Conservation (phyloP, 2,329 filamentous ascomycete genomes). For the Ambrosiella cleistominuta region DNA sequence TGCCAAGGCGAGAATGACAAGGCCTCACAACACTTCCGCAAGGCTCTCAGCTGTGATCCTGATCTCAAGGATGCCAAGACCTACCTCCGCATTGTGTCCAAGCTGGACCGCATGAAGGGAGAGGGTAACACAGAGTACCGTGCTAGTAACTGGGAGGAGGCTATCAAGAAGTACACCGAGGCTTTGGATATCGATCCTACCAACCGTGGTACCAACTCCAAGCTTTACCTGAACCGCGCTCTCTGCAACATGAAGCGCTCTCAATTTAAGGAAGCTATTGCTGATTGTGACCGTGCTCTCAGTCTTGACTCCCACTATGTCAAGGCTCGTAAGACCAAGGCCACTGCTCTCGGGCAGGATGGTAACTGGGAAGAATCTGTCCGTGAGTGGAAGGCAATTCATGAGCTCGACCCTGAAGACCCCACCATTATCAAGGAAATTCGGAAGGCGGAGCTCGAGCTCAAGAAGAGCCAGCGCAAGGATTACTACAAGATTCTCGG, state of each 20-base stretch:
- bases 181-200: slow-evolving; percentile 71
- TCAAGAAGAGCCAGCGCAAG: slow-evolving; percentile 95
- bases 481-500: slow-evolving; percentile 98
- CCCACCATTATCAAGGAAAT: slow-evolving; percentile 67
- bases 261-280: slow-evolving; percentile 63
- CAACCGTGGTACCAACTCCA: slow-evolving; percentile 87
- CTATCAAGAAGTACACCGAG: slow-evolving; percentile 67
- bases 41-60: slow-evolving; percentile 77
- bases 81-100: slow-evolving; percentile 77
- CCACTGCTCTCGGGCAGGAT: slow-evolving; percentile 69
- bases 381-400: slow-evolving; percentile 71
- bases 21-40: slow-evolving; percentile 78
- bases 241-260: slow-evolving; percentile 71
- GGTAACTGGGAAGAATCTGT: slow-evolving; percentile 88
- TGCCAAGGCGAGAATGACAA: slow-evolving; percentile 89
- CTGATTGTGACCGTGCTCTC: slow-evolving; percentile 72
- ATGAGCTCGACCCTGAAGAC: slow-evolving; percentile 70
- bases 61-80: slow-evolving; percentile 81
- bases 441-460: slow-evolving; percentile 74
- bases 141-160: slow-evolving; percentile 57
- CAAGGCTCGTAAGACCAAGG: slow-evolving; percentile 87
- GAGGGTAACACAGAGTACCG: slow-evolving; percentile 89
- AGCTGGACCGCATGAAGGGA: slow-evolving; percentile 81
- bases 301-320: slow-evolving; percentile 66
- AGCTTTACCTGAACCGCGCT: slow-evolving; percentile 85